Evolutionary conservation across 768 basidiomycete species (phyloP).

Genomic region (Tremella yokohamensis): DNA sequence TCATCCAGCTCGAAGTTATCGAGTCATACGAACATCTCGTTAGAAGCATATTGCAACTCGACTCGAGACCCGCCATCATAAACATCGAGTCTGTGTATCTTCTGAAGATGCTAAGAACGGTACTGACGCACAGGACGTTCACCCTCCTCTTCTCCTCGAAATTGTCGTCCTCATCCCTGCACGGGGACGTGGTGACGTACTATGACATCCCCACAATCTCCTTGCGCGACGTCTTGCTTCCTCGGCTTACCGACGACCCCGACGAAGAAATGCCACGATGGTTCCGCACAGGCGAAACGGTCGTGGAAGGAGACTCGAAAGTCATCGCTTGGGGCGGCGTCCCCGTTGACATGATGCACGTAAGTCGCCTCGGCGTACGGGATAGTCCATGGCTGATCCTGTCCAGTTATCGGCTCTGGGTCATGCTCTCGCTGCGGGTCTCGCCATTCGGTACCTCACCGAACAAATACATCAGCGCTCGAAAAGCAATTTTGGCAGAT

Average conservation of each 20-base stretch:
- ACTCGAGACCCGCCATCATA: conserved; percentile 37
- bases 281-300: conserved; percentile 35
- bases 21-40: conserved; percentile 35
- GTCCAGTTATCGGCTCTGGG: conserved; percentile 37
- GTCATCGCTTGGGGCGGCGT: conserved; percentile 31
- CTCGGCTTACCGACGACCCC: conserved; percentile 30
- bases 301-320: conserved; percentile 28
- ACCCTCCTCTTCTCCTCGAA: conserved; percentile 41
- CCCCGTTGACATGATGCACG: conserved; percentile 44
- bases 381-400: background rate
- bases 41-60: conserved; percentile 28
- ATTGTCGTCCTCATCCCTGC: conserved; percentile 36
- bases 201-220: conserved; percentile 41
- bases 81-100: conserved; percentile 43
- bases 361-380: conserved; percentile 17
- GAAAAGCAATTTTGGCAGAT: background rate
- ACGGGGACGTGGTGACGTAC: conserved; percentile 38
- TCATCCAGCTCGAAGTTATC: conserved; percentile 26
- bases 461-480: conserved; percentile 24
- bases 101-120: background rate
- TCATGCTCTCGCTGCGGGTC: conserved; percentile 33
- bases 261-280: conserved; percentile 33
- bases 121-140: conserved; percentile 32
- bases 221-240: conserved; percentile 36
- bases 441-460: conserved; percentile 31